Conservation (phyloP, 106 monocot genomes). For the Dendrobium huoshanense region DNA sequence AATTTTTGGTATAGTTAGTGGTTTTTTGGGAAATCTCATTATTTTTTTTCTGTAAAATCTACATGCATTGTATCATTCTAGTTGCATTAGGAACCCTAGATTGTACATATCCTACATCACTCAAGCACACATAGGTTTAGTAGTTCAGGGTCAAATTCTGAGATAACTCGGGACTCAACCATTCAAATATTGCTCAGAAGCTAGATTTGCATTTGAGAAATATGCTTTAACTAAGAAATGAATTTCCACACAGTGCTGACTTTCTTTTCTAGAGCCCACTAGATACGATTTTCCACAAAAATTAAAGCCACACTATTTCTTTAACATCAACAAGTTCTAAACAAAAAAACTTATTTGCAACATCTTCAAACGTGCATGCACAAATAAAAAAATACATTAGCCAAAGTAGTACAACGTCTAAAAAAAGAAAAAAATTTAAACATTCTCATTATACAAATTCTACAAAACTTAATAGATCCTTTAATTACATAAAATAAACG, state of each 20-base stretch:
- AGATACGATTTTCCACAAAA: too few species aligned
- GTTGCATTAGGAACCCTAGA: neutral
- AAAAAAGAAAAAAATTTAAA: too few species aligned
- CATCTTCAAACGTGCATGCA: too few species aligned
- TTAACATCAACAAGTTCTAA: too few species aligned
- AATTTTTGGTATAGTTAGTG: neutral
- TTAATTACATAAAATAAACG: too few species aligned
- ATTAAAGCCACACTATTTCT: too few species aligned
- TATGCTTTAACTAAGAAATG: neutral
- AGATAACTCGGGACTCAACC: neutral
- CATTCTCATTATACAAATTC: too few species aligned
- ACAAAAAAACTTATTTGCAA: too few species aligned
- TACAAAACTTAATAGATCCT: too few species aligned
- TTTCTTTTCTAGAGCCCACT: neutral
- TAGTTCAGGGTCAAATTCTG: neutral
- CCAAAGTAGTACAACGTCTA: too few species aligned
- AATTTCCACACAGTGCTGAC: neutral
- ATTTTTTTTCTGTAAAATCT: neutral
- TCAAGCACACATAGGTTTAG: neutral
- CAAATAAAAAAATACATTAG: too few species aligned
- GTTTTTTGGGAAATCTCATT: neutral
- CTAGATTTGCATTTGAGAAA: neutral
- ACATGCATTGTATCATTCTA: neutral
- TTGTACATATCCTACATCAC: neutral
- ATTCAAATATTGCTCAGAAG: neutral